A percentile compares a stretch with the other conserved stretches of the same genome.
These are phyloP conservation scores for Coniella lustricola DNA, from an alignment of 2,329 filamentous ascomycete species.

Conservation along the genomic window DNA sequence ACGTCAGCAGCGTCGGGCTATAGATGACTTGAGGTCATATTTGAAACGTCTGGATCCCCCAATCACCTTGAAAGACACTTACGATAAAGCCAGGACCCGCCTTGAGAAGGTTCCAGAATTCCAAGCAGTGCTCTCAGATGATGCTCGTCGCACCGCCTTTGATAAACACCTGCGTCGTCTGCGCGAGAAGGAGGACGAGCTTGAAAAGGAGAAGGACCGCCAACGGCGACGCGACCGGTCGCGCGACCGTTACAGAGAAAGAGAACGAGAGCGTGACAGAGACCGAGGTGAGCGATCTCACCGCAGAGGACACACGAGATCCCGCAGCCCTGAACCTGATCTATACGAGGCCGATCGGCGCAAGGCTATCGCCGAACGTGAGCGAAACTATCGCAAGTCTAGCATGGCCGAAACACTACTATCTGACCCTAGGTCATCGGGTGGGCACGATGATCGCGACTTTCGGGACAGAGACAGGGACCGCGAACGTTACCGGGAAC, in stretches of 20 bases:
- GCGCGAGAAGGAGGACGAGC: slow-evolving; percentile 84
- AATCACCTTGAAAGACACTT: slow-evolving; percentile 69
- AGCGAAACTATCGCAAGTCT: slow-evolving; percentile 83
- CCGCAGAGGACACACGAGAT: slow-evolving; percentile 50
- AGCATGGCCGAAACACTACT: slow-evolving; percentile 60
- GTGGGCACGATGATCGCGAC: slow-evolving; percentile 36
- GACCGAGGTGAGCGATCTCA: slow-evolving; percentile 59
- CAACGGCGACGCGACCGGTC: slow-evolving; percentile 48
- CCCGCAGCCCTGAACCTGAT: slow-evolving; percentile 84
- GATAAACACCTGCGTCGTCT: slow-evolving; percentile 86
- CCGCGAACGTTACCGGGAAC: slow-evolving; percentile 36
- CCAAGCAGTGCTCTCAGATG: slow-evolving; percentile 73
- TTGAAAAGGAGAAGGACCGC: slow-evolving; percentile 54
- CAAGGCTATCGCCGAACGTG: slow-evolving; percentile 87
- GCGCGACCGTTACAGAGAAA: slow-evolving; percentile 45
- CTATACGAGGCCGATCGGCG: slow-evolving; percentile 92
- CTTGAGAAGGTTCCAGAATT: slow-evolving; percentile 80
- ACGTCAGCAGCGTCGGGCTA: slow-evolving; percentile 74
- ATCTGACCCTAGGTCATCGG: slow-evolving; percentile 44
- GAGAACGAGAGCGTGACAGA: slow-evolving; percentile 22
- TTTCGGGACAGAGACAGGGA: slow-evolving; percentile 32
- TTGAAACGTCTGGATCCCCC: slow-evolving; percentile 90
- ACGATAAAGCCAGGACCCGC: slow-evolving; percentile 77
- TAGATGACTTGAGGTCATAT: slow-evolving; percentile 76
- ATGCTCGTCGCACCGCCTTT: slow-evolving; percentile 75